A percentile compares a stretch with the other conserved stretches of the same genome.
phyloP scores from a whole-genome alignment of 371 early-diverging fungal species.

The Mucor ambiguus region DNA sequence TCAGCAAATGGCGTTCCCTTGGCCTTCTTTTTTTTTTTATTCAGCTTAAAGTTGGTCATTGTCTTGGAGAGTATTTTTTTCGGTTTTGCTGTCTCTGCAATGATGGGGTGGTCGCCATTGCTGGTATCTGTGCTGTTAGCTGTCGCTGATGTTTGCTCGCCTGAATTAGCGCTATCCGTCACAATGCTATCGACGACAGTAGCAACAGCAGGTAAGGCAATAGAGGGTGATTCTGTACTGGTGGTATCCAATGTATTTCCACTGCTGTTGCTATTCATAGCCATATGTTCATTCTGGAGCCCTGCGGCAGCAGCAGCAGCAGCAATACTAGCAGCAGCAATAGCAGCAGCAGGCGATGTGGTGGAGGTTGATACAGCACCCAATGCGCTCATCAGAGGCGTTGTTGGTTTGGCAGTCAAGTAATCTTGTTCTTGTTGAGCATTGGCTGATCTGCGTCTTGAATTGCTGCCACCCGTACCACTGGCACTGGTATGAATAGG shows the following conservation, averaged over 20 bases:
- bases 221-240: background rate
- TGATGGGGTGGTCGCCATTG: background rate
- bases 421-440: constrained; percentile 8
- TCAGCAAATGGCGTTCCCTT: constrained; percentile 24
- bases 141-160: background rate
- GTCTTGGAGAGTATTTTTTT: constrained; percentile 13
- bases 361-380: background rate
- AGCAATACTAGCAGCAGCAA: background rate
- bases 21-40: constrained; percentile 24
- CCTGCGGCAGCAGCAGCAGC: background rate
- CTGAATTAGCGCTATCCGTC: background rate
- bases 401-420: constrained; percentile 7
- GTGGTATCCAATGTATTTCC: background rate
- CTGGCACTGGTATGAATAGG: background rate
- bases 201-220: background rate
- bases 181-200: background rate
- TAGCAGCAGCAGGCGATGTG: constrained; percentile 9
- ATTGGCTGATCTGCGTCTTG: constrained; percentile 6
- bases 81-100: background rate
- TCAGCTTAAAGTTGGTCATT: constrained; percentile 17
- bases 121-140: background rate
- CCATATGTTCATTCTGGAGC: background rate
- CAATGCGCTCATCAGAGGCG: background rate
- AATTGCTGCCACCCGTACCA: no score
- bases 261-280: background rate